Evolutionary conservation across 2,329 filamentous ascomycete genomes (phyloP), one percentile per base, ranked within the genome.

Genomic region (Madurella fahalii): DNA sequence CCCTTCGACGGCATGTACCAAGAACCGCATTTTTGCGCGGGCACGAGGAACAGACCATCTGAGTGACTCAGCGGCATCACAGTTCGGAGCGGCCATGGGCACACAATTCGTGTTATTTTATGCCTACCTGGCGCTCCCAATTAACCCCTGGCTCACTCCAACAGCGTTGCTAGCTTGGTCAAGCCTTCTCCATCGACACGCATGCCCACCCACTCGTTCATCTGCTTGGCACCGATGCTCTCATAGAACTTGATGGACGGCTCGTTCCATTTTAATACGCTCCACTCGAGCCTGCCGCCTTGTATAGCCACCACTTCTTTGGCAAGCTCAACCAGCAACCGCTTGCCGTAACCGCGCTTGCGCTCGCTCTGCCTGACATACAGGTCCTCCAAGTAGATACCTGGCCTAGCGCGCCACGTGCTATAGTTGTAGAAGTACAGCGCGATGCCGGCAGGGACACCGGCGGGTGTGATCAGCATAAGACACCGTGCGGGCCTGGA

Each of bases 371-470:
- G 79, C 63, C 84, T 79, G 40, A 99, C 90, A 66, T 86, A 96
- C n/a, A 97, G 76, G 67, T 97, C 93, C 71, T 97, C 93, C 39
- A 97, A 84, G 71, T 95, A 96, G 66, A 99, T 88, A 2, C 93
- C 93, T 0, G 92, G 84, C 44, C 82, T 82, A n/a, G 88, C 83
- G 9, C 88, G 83, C 94, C 94, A 97, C 0, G 93, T 96, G 67
- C 86, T 90, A 74, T 96, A 97, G 73, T 93, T 97, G 78, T 93
- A 91, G 71, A 95, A 97, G 74, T 91, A 96, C 40, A 96, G 73
- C 1, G 91, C 91, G 81, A 96, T 90, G 46, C 87, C 90, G 0
- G 83, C 88, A 0, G 70, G 69, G 40, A 73, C 67, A 11, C 75
- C 71, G 5, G 74, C 70, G 11, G 76, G 72, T 18, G 78, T 72